Conservation (phyloP, 768 basidiomycete genomes). For the Solioccasus polychromus region DNA sequence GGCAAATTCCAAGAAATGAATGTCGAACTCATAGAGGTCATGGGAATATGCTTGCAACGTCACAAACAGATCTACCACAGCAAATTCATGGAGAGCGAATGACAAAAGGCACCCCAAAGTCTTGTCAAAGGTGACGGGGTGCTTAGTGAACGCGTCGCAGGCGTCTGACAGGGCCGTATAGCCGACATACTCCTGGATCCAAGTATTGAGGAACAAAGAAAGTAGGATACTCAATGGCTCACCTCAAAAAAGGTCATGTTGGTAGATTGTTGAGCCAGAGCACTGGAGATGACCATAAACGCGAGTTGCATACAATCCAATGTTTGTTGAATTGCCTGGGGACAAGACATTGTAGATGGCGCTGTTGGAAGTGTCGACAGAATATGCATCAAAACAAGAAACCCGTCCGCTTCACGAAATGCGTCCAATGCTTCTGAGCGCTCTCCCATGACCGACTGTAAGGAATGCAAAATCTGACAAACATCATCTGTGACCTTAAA, state of each 20-base stretch:
- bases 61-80: constrained; percentile 53
- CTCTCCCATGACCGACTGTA: constrained; percentile 65
- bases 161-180: constrained; percentile 64
- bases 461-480: constrained; percentile 58
- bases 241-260: constrained; percentile 72
- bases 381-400: constrained; percentile 69
- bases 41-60: constrained; percentile 36
- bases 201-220: neutral
- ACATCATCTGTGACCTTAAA: neutral
- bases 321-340: constrained; percentile 38
- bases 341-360: constrained; percentile 26
- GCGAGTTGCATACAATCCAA: constrained; percentile 57
- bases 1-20: constrained; percentile 39
- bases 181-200: constrained; percentile 45
- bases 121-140: constrained; percentile 46
- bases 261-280: constrained; percentile 50
- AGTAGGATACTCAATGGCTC: constrained; percentile 30
- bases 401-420: constrained; percentile 81
- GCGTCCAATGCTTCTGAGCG: constrained; percentile 66
- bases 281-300: constrained; percentile 64
- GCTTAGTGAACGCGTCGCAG: constrained; percentile 48
- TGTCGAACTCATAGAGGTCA: constrained; percentile 41
- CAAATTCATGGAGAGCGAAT: constrained; percentile 64
- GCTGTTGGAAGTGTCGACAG: constrained; percentile 52
- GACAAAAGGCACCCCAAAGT: constrained; percentile 67